These are phyloP conservation scores for Rhizopus microsporus DNA, from an alignment of 371 early-diverging fungal genomes.

Conservation along the genomic window DNA sequence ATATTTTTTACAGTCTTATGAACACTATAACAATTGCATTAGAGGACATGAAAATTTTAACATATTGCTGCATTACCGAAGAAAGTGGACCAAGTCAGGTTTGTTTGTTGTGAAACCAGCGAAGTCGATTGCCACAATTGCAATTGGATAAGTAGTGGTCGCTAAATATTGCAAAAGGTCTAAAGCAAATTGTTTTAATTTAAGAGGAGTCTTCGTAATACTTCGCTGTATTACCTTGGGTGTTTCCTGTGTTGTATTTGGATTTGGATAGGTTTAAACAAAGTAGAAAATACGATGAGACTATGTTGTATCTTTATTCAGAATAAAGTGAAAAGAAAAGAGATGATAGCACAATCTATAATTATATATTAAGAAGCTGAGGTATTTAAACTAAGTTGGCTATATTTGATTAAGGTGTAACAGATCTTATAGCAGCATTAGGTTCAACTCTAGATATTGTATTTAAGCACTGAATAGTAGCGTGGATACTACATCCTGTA, in stretches of 20 bases:
- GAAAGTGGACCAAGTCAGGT: constrained; percentile 10
- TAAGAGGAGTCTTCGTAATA: constrained; percentile 13
- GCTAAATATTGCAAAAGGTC: constrained; percentile 9
- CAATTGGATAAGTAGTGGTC: constrained; percentile 7
- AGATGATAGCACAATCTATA: too few species aligned
- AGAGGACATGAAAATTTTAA: constrained; percentile 8
- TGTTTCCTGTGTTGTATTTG: constrained; percentile 14
- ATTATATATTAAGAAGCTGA: too few species aligned
- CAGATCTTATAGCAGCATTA: too few species aligned
- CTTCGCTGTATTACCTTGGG: constrained; percentile 14
- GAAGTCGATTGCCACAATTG: constrained; percentile 14
- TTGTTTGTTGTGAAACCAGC: constrained; percentile 9
- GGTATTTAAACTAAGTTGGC: too few species aligned
- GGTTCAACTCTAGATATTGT: too few species aligned
- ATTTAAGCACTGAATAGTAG: too few species aligned
- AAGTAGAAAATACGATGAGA: too few species aligned
- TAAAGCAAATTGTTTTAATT: constrained; percentile 18
- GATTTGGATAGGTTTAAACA: too few species aligned
- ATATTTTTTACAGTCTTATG: constrained; percentile 10
- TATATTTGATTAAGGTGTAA: too few species aligned
- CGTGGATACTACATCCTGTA: too few species aligned
- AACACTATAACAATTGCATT: constrained; percentile 10
- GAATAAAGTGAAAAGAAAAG: too few species aligned
- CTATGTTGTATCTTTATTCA: too few species aligned
- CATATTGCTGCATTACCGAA: constrained; percentile 12